A percentile compares a stretch with the other conserved stretches of the same genome.
Conservation (phyloP, 208 protist species). For the Leishmania major region DNA sequence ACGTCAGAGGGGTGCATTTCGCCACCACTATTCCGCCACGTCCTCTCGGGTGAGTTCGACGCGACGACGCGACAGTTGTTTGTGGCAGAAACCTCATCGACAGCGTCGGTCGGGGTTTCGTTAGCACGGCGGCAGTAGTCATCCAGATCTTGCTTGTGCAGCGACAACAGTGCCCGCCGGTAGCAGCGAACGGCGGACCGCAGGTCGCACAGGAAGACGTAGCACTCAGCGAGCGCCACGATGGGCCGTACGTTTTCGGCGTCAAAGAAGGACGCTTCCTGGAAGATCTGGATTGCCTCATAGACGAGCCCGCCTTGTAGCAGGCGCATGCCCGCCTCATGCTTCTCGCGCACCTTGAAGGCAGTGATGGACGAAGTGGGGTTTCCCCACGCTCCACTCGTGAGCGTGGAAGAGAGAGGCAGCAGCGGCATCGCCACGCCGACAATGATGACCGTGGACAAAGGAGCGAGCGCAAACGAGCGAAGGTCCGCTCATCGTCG, state of each 20-base stretch:
- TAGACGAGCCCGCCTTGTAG: conserved; percentile 52
- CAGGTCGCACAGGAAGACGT: conserved; percentile 82
- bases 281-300: conserved; percentile 68
- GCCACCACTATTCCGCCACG: neutral
- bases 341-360: conserved; percentile 42
- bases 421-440: neutral
- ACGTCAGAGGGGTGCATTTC: neutral
- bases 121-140: conserved; percentile 9
- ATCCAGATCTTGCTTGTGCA: conserved; percentile 33
- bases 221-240: conserved; percentile 81
- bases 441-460: neutral
- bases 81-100: neutral
- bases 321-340: conserved; percentile 49
- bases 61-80: neutral
- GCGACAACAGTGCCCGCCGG: conserved; percentile 73
- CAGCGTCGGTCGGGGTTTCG: neutral
- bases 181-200: conserved; percentile 84
- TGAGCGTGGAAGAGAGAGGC: neutral
- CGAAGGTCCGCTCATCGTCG: neutral
- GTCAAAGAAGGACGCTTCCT: conserved; percentile 77
- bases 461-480: neutral
- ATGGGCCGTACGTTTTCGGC: conserved; percentile 71
- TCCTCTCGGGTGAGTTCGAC: neutral
- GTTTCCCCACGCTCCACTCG: neutral
- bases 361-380: conserved; percentile 12